These are phyloP conservation scores for Backusella westeae DNA, from an alignment of 192 early-diverging fungal genomes.

Conservation along the genomic window DNA sequence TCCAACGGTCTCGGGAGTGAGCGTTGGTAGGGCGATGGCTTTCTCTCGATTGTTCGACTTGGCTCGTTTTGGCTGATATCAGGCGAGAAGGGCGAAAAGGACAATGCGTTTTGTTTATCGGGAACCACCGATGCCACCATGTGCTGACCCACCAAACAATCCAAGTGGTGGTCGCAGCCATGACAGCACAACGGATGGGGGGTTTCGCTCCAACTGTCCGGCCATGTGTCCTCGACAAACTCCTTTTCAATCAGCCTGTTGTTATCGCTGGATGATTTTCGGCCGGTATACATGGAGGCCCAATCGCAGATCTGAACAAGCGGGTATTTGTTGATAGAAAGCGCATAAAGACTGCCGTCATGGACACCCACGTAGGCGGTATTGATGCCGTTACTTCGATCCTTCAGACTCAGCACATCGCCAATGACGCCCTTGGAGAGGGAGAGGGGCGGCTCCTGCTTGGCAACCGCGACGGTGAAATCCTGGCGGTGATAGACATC, in stretches of 20 bases:
- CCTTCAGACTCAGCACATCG: conserved; percentile 30
- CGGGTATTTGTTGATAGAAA: conserved; percentile 66
- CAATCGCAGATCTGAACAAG: conserved; percentile 45
- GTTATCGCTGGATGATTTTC: neutral
- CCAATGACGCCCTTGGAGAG: conserved; percentile 24
- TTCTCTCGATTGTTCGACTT: neutral
- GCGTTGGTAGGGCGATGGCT: neutral
- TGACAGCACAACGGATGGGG: neutral
- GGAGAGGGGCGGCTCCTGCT: conserved; percentile 10
- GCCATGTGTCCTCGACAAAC: neutral
- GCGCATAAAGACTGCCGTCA: conserved; percentile 64
- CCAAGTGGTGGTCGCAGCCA: conserved; percentile 24
- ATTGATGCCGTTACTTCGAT: conserved; percentile 28
- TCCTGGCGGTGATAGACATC: conserved; percentile 43
- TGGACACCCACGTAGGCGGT: conserved; percentile 64
- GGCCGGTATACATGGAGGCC: conserved; percentile 20
- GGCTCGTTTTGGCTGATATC: neutral
- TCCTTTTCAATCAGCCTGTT: neutral
- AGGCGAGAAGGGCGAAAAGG: neutral
- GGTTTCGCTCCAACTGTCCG: neutral
- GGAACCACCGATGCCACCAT: neutral
- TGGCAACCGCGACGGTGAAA: conserved; percentile 28
- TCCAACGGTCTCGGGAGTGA: neutral
- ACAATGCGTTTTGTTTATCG: neutral
- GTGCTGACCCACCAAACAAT: conserved; percentile 48